Conservation (phyloP, 139 green algal species). For the Ettlia oleoabundans region DNA sequence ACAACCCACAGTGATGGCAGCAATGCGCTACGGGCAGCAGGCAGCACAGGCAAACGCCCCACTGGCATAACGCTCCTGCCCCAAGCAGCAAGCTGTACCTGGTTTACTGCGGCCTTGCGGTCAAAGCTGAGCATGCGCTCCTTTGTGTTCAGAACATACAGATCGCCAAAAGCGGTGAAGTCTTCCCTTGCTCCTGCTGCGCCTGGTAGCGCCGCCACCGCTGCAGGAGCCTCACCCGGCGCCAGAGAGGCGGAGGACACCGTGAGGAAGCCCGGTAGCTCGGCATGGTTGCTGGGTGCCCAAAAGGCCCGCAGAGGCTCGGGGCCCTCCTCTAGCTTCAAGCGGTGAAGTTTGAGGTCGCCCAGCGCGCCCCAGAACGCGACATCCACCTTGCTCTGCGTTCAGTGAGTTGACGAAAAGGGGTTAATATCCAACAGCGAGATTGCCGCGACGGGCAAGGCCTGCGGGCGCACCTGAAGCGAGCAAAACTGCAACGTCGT, state of each 20-base stretch:
- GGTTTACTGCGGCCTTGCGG: conserved; percentile 22
- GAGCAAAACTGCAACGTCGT: neutral
- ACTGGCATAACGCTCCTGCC: too few species aligned
- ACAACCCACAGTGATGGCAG: neutral
- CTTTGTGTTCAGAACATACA: conserved; percentile 82
- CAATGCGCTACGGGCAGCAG: neutral
- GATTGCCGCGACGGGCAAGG: neutral
- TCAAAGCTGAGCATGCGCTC: conserved; percentile 72
- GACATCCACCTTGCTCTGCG: conserved; percentile 81
- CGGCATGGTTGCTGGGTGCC: conserved; percentile 6
- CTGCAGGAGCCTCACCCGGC: too few species aligned
- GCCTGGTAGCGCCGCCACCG: too few species aligned
- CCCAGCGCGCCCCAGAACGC: conserved; percentile 84
- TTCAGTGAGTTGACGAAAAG: neutral
- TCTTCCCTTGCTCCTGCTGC: neutral
- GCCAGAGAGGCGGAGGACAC: conserved; percentile 12
- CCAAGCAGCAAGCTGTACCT: too few species aligned
- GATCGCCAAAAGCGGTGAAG: conserved; percentile 31
- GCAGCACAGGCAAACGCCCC: too few species aligned
- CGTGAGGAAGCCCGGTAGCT: conserved; percentile 31
- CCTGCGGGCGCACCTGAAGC: neutral
- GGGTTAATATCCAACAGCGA: neutral
- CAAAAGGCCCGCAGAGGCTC: conserved; percentile 41
- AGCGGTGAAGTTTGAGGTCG: conserved; percentile 70
- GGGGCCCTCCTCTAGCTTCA: conserved; percentile 62